Base-by-base conservation (phyloP, 1,139 yeast species). In the Protomyces macrosporus region DNA sequence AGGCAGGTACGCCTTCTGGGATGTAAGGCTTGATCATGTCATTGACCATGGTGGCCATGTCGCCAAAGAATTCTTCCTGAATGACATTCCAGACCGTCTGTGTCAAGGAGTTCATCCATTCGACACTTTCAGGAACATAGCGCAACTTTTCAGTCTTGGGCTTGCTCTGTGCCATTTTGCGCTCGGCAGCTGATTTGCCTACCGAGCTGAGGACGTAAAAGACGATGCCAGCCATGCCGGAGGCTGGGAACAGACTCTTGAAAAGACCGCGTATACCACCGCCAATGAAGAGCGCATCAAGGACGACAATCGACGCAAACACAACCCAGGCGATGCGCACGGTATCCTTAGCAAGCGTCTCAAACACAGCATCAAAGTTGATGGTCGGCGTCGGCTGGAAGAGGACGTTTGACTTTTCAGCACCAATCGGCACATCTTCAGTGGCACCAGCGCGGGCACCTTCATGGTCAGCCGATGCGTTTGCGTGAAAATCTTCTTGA, bases 321-420 rank as follows among this genome's bases (percentile, higher is more conserved):
- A 60, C 53, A 12, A 58, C 40, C 32, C 53, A 58, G 10, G 56
- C 42, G 5, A 58, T 51, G 10, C 42, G 50, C 30, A 58, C 33
- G 7, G 62, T 51, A 40, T 58, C 62, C 34, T 58, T 51, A 14
- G 42, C 52, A 16, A 58, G 36, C 6, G 63, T 60, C 52, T 53
- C 59, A 45, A 60, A 54, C 9, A 60, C 63, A 6, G 53, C 53
- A 14, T 60, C 59, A 30, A 60, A 54, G 40, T 60, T 53, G 54
- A 60, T 56, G 10, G 53, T 59, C 10, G 63, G 63, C 6, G 59
- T 60, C 16, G 63, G 63, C 34, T 60, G 63, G 30, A 60, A 60
- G 37, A 60, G 56, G 40, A 60, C 59, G 16, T 60, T 60, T 5
- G 63, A 53, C 40, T 60, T 60, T 33, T 60, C 59, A 7, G 63